These are phyloP conservation scores for Nadsonia commutata DNA, from an alignment of 1,139 yeast genomes.

Conservation along the genomic window DNA sequence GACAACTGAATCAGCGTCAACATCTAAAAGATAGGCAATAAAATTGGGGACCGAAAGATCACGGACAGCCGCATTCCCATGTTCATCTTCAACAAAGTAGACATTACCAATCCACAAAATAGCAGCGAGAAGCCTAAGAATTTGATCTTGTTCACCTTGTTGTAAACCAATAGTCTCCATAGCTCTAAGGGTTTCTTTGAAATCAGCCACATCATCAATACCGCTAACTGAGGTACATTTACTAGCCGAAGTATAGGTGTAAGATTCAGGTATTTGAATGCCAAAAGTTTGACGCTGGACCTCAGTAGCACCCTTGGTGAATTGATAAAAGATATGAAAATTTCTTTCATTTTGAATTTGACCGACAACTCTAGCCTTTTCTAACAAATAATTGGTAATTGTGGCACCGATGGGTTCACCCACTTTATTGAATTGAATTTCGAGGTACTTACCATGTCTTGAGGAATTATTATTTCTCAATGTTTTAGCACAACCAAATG, in stretches of 20 bases:
- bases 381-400: constrained; percentile 86
- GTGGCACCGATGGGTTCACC: constrained; percentile 92
- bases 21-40: constrained; percentile 82
- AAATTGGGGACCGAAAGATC: constrained; percentile 86
- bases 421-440: constrained; percentile 68
- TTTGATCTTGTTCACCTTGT: constrained; percentile 75
- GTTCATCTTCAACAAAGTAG: constrained; percentile 61
- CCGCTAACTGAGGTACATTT: constrained; percentile 79
- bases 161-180: constrained; percentile 78
- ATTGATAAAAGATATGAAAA: constrained; percentile 93
- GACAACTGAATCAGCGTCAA: constrained; percentile 50
- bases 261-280: constrained; percentile 85
- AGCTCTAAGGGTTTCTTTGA: constrained; percentile 65
- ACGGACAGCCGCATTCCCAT: constrained; percentile 68
- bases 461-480: constrained; percentile 92
- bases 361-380: constrained; percentile 89
- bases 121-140: constrained; percentile 72
- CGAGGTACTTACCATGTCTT: constrained; percentile 93
- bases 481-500: constrained; percentile 98
- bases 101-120: constrained; percentile 92
- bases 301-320: constrained; percentile 82
- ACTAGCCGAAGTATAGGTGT: constrained; percentile 75
- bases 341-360: constrained; percentile 88
- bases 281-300: constrained; percentile 74
- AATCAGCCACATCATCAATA: constrained; percentile 70